These are phyloP conservation scores for Berkeleyomyces basicola DNA, from an alignment of 2,329 filamentous ascomycete species.

Conservation along the genomic window DNA sequence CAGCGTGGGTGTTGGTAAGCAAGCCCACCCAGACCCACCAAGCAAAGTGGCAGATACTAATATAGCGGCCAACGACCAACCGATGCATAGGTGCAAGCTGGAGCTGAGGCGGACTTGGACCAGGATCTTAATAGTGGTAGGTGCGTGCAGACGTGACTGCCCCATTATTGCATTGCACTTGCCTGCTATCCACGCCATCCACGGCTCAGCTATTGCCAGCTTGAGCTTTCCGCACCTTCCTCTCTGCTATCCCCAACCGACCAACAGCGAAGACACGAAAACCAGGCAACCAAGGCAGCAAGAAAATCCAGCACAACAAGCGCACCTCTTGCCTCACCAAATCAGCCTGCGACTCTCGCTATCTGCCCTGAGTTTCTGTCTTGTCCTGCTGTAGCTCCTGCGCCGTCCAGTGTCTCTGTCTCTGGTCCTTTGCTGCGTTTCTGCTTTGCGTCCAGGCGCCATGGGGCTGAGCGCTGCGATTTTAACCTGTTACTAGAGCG, in stretches of 20 bases:
- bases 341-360: background rate
- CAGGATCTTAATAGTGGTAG: slow-evolving; percentile 1
- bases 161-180: background rate
- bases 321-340: background rate
- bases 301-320: background rate
- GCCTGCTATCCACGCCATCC: background rate
- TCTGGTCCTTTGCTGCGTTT: background rate
- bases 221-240: background rate
- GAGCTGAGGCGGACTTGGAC: background rate
- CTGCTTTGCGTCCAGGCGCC: slow-evolving; percentile 1
- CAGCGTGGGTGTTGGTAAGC: too few relatives aligned
- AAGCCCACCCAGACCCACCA: too few relatives aligned
- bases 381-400: background rate
- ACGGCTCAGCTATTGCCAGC: background rate
- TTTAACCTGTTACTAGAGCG: slow-evolving; percentile 8
- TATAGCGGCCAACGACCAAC: too few relatives aligned
- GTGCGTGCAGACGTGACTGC: background rate
- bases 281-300: background rate
- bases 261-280: background rate
- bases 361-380: background rate
- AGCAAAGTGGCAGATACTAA: too few relatives aligned
- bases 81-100: background rate
- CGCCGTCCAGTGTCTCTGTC: background rate
- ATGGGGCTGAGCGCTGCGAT: slow-evolving; percentile 11
- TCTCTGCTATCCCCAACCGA: background rate